These are phyloP conservation scores for Parachaetomium inaequale DNA, from an alignment of 495 filamentous ascomycete species.

Conservation along the genomic window DNA sequence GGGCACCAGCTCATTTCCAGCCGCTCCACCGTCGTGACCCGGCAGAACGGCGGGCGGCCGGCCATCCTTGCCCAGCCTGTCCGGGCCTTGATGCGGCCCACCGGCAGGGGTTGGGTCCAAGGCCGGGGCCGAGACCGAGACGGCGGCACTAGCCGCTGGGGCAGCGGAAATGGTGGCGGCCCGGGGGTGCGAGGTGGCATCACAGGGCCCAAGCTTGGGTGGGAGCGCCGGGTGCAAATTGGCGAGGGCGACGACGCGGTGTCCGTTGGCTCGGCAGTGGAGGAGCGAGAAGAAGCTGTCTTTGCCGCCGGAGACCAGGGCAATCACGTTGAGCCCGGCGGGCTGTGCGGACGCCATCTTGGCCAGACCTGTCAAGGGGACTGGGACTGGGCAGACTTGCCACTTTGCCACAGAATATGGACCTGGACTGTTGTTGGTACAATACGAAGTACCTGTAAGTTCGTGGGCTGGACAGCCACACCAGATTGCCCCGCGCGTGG, in stretches of 20 bases:
- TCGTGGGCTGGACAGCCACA: neutral
- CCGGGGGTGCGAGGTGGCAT: slow-evolving; percentile 1
- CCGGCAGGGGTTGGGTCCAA: slow-evolving; percentile 6
- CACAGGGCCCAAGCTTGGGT: neutral
- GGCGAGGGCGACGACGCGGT: slow-evolving; percentile 80
- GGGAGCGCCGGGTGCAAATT: slow-evolving; percentile 69
- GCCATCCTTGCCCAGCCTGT: slow-evolving; percentile 6
- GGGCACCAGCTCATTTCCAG: slow-evolving; percentile 12
- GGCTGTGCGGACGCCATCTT: slow-evolving; percentile 7
- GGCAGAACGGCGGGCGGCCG: neutral
- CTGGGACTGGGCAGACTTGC: neutral
- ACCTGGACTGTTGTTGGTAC: too few relatives aligned
- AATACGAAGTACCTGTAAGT: neutral
- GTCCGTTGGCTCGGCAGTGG: slow-evolving; percentile 82
- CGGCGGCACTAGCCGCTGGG: slow-evolving; percentile 20
- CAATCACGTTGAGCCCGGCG: slow-evolving; percentile 71
- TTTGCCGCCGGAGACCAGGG: slow-evolving; percentile 92
- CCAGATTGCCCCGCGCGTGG: slow-evolving; percentile 18
- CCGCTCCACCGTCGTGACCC: slow-evolving; percentile 16
- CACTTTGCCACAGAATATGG: neutral
- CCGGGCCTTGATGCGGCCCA: neutral
- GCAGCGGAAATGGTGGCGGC: slow-evolving; percentile 11
- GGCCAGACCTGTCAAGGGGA: neutral
- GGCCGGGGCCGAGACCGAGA: slow-evolving; percentile 13
- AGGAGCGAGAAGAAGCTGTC: slow-evolving; percentile 92